phyloP scores from a whole-genome alignment of 202 grass and related monocot species.

The Zoysia matrella region DNA sequence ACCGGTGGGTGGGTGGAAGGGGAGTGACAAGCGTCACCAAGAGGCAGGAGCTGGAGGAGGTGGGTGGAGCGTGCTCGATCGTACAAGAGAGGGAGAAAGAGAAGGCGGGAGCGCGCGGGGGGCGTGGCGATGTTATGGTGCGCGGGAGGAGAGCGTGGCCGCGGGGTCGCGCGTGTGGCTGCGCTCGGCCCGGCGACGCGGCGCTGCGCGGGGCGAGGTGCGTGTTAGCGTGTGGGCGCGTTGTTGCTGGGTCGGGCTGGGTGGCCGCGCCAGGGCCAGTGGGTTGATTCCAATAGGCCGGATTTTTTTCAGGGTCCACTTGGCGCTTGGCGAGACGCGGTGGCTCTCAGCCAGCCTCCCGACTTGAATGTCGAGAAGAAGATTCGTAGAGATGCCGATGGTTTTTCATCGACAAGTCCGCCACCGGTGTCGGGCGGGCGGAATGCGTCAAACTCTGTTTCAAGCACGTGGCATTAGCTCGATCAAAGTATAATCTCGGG shows the following conservation, averaged over 20 bases:
- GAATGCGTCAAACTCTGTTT: too few relatives aligned
- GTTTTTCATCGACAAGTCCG: too few relatives aligned
- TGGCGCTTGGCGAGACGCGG: not conserved
- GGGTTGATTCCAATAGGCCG: constrained; percentile 5
- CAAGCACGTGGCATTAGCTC: too few relatives aligned
- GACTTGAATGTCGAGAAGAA: too few relatives aligned
- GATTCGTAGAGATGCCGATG: too few relatives aligned
- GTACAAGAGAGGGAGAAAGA: not conserved
- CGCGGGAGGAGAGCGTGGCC: constrained; percentile 47
- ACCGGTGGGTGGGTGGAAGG: not conserved
- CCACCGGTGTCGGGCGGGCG: too few relatives aligned
- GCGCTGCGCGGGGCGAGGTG: constrained; percentile 11
- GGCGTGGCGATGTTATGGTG: constrained; percentile 24
- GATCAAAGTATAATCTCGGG: too few relatives aligned
- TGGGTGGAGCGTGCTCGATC: not conserved
- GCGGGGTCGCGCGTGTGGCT: constrained; percentile 41
- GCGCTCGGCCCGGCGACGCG: constrained; percentile 41
- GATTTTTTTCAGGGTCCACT: constrained; percentile 54
- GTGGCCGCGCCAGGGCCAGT: constrained; percentile 37
- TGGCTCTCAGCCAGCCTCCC: not conserved
- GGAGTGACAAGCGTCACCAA: too few relatives aligned
- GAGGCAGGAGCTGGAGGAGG: not conserved
- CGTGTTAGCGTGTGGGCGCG: constrained; percentile 6
- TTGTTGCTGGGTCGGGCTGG: not conserved
- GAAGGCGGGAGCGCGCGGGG: too few relatives aligned